Percentiles rank a stretch among this genome's conserved stretches.
phyloP scores from a whole-genome alignment of 116 monocot species.

The Iris pallida region DNA sequence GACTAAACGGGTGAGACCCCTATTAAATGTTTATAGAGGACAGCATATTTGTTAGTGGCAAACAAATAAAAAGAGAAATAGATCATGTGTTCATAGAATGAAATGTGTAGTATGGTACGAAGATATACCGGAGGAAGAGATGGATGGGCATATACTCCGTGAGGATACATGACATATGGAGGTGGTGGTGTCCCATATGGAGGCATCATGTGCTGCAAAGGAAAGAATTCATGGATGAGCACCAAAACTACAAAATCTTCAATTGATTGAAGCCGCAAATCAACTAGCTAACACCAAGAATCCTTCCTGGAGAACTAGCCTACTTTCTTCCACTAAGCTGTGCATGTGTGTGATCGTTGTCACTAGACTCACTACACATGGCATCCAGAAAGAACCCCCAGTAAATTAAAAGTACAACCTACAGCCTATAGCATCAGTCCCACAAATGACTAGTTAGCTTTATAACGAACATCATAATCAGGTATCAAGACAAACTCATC shows the following conservation, averaged over 20 bases:
- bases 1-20: constrained; percentile 79
- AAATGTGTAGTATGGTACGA: background rate
- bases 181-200: constrained; percentile 81
- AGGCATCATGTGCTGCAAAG: constrained; percentile 67
- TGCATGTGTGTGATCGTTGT: background rate
- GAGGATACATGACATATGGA: constrained; percentile 94
- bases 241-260: background rate
- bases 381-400: no score
- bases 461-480: no score
- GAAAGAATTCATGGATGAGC: background rate
- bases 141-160: constrained; percentile 85
- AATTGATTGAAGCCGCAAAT: background rate
- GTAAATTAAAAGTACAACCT: no score
- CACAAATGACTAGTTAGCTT: no score
- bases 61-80: constrained; percentile 2
- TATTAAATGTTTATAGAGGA: constrained; percentile 13
- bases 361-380: no score
- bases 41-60: constrained; percentile 8
- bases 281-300: background rate
- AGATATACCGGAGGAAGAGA: constrained; percentile 76
- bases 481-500: no score
- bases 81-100: background rate
- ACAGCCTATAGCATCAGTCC: no score
- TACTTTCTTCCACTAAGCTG: background rate
- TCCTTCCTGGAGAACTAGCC: background rate